Evolutionary conservation across 2,329 filamentous ascomycete species (phyloP).

Genomic region (Decorospora gaudefroyi): DNA sequence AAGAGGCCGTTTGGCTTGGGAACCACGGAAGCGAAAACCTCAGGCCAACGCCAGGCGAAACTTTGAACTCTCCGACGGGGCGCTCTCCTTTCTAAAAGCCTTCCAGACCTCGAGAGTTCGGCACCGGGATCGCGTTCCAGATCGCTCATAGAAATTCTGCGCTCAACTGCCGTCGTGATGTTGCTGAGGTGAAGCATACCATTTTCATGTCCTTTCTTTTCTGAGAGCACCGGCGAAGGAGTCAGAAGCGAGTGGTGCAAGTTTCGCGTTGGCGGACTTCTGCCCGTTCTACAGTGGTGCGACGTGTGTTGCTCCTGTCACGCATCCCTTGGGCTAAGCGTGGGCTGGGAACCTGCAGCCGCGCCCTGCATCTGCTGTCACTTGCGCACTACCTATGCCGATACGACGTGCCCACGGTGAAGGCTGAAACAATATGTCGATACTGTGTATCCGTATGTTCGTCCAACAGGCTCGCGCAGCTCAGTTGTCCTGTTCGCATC

Average conservation of each 20-base stretch:
- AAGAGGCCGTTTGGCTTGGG: conserved; percentile 8
- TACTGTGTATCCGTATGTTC: too few species aligned
- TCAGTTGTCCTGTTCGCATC: too few species aligned
- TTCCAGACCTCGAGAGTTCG: conserved; percentile 13
- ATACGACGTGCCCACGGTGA: too few species aligned
- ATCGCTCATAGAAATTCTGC: not conserved
- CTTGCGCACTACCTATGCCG: too few species aligned
- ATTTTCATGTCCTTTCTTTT: too few species aligned
- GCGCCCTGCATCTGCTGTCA: conserved; percentile 8
- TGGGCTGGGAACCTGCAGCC: conserved; percentile 15
- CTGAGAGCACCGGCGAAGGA: conserved; percentile 3
- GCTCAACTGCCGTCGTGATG: conserved; percentile 1
- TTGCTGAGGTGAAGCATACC: not conserved
- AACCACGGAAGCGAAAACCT: conserved; percentile 10
- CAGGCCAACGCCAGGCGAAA: conserved; percentile 9
- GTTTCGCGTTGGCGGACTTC: conserved; percentile 27
- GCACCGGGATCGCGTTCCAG: conserved; percentile 1
- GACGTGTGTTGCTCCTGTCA: conserved; percentile 25
- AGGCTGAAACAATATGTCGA: too few species aligned
- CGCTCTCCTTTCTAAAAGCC: not conserved
- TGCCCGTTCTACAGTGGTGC: conserved; percentile 31
- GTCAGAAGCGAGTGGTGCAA: conserved; percentile 16
- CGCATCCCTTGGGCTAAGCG: conserved; percentile 10
- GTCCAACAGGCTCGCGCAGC: too few species aligned
- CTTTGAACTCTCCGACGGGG: conserved; percentile 1